Evolutionary conservation across 352 stramenopile genomes (phyloP).

Genomic region (Globisporangium echinulatum): DNA sequence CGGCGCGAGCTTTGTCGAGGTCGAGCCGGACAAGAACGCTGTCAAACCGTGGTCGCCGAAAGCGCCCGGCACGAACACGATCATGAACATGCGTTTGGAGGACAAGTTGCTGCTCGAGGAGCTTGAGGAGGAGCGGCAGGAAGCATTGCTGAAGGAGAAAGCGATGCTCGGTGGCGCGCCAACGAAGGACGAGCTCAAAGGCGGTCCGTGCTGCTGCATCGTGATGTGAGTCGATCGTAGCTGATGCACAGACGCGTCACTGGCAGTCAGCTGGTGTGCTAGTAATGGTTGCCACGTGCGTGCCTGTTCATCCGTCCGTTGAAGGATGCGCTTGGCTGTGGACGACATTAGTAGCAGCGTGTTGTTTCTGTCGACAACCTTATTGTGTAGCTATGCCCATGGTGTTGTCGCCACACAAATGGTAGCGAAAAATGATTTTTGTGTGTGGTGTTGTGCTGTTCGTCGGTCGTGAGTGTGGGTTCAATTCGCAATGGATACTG

Average conservation of each 20-base stretch:
- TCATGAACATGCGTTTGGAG: conserved; percentile 60
- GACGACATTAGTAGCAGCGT: too few relatives aligned
- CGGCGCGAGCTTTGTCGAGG: conserved; percentile 60
- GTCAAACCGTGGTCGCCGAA: conserved; percentile 60
- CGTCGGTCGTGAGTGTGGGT: too few relatives aligned
- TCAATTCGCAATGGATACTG: too few relatives aligned
- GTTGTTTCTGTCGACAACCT: too few relatives aligned
- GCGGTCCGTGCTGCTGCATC: conserved; percentile 47
- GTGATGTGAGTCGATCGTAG: conserved; percentile 35
- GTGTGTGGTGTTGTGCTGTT: too few relatives aligned
- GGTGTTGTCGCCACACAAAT: too few relatives aligned
- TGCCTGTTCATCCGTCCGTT: too few relatives aligned
- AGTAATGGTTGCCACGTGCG: too few relatives aligned
- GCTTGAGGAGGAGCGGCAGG: conserved; percentile 45
- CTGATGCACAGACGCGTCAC: background rate
- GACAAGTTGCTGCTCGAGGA: conserved; percentile 55
- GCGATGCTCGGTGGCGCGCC: conserved; percentile 22
- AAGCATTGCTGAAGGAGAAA: conserved; percentile 50
- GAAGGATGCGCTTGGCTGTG: too few relatives aligned
- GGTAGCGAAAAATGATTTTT: too few relatives aligned
- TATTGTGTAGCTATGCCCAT: too few relatives aligned
- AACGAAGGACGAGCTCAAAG: background rate
- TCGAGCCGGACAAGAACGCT: conserved; percentile 23
- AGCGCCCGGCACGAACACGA: conserved; percentile 47
- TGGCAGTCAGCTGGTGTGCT: too few relatives aligned